Evolutionary conservation across 1,284 basidiomycete species (phyloP), one percentile per base, ranked within the genome.

Genomic region (Tausonia pullulans): DNA sequence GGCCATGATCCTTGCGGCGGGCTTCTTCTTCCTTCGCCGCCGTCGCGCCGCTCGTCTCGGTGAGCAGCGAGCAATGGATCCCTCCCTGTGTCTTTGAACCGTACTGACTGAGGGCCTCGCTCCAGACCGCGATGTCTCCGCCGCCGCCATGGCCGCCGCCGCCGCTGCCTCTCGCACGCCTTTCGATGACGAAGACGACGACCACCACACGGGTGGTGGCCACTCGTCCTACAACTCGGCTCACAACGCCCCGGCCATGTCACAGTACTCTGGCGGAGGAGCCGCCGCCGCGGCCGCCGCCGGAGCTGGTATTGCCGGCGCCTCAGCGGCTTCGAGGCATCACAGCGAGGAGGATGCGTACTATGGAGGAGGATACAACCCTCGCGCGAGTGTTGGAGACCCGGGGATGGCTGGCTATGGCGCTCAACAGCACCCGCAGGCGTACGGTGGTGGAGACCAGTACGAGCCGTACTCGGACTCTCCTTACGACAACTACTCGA

Each of bases 81-180:
- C n/a, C 54, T 44, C 43, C 52, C 5, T 40, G 27, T 14, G 5
- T 61, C 41, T 13, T 16, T 58, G 7, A 49, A 46, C 7, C 53
- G 5, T 50, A 40, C 10, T 11, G 10, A 58, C 46, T 27, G 9
- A 44, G 54, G 46, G 9, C 41, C 16, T n/a, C 7, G 11, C 9
- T 27, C 40, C 46, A 65, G 60, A 61, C 52, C 70, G 76, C 44
- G 77, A 78, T 67, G 76, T 77, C 46, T 76, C 77, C 6, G 76
- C 76, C 14, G 77, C 77, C 13, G 76, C 76, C 10, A 73, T 74
- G 10, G 77, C 77, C 10, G 75, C 75, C 2, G 73, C 74, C 6
- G 73, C 73, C 10, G 73, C 73, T 40, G 71, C 73, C 1, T 70
- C 70, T 8, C 70, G 77, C 56, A 73, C 72, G 46, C 75, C 76